These are phyloP conservation scores for Lyophyllum decastes DNA, from an alignment of 768 basidiomycete genomes.

Conservation along the genomic window DNA sequence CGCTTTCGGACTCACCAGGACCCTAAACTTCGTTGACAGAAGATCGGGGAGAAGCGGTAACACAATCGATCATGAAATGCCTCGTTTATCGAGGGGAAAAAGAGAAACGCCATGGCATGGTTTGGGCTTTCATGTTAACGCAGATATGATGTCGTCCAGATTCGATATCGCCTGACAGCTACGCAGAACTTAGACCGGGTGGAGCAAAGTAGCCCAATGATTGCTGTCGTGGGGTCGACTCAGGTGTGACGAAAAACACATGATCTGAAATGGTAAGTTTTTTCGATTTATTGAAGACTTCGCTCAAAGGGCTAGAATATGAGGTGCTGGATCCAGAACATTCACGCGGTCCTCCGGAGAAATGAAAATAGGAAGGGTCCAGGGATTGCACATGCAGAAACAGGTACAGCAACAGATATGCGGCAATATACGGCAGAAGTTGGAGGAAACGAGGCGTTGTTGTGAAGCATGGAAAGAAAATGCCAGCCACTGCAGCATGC, in stretches of 20 bases:
- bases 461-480: conserved; percentile 9
- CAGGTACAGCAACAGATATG: conserved; percentile 1
- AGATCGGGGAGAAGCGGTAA: not conserved
- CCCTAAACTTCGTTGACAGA: not conserved
- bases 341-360: conserved; percentile 1
- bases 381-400: conserved; percentile 2
- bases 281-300: not conserved
- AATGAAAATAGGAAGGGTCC: conserved; percentile 7
- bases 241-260: too few relatives aligned
- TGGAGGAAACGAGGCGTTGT: conserved; percentile 18
- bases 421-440: conserved; percentile 14
- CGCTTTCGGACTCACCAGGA: not conserved
- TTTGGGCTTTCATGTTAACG: not conserved
- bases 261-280: not conserved
- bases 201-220: too few relatives aligned
- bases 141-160: not conserved
- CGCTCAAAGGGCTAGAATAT: not conserved
- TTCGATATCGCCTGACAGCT: not conserved
- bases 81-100: not conserved
- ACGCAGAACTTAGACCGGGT: not conserved
- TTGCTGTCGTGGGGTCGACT: too few relatives aligned
- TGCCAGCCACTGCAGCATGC: not conserved
- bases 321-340: not conserved
- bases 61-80: not conserved
- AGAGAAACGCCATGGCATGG: not conserved